Conservation (phyloP, 1,139 yeast genomes). For the Wickerhamomyces sp. region DNA sequence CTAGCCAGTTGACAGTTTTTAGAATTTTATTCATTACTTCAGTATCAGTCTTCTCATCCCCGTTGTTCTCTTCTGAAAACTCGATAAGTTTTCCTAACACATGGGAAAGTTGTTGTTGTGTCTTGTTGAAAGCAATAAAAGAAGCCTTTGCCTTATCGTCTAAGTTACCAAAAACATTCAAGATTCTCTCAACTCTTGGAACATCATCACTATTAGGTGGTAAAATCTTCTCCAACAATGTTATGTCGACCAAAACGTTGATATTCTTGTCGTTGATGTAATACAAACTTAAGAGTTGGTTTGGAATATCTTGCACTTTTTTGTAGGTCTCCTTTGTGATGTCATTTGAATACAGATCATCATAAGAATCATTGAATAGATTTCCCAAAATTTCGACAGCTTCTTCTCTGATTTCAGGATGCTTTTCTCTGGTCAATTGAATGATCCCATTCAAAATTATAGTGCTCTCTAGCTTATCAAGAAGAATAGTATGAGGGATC, state of each 20-base stretch:
- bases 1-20: conserved; percentile 62
- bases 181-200: conserved; percentile 48
- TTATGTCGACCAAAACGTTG: conserved; percentile 61
- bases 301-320: conserved; percentile 57
- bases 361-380: conserved; percentile 36
- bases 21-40: conserved; percentile 36
- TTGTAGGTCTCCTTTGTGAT: conserved; percentile 30
- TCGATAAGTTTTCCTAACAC: conserved; percentile 31
- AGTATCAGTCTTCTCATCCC: conserved; percentile 25
- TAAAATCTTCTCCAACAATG: conserved; percentile 54
- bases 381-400: conserved; percentile 54
- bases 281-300: conserved; percentile 57
- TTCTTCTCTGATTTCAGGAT: conserved; percentile 56
- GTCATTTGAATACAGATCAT: conserved; percentile 17
- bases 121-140: conserved; percentile 59
- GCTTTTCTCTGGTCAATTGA: conserved; percentile 67
- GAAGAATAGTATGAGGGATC: conserved; percentile 37
- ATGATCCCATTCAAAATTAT: conserved; percentile 49
- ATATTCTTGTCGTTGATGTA: conserved; percentile 72
- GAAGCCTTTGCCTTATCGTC: conserved; percentile 59
- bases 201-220: conserved; percentile 48
- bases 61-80: conserved; percentile 35
- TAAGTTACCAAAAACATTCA: conserved; percentile 43
- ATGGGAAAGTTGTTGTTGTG: conserved; percentile 57
- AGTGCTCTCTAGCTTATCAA: conserved; percentile 40